Base-by-base conservation (phyloP, 2,329 filamentous ascomycete species). In the Zarea fungicola region DNA sequence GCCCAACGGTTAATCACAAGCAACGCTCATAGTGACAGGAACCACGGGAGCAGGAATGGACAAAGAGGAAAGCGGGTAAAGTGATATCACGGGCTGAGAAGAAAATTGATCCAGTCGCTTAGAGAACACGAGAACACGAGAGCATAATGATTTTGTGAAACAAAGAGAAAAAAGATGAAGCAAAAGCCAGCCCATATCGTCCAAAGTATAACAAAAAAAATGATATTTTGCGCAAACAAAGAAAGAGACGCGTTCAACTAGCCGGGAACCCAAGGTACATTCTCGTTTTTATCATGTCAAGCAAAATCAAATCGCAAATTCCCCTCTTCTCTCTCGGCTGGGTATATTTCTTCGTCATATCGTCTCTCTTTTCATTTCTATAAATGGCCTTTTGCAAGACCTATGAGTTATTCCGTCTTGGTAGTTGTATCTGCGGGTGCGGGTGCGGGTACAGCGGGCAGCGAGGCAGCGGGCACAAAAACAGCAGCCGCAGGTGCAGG, bases 291-390 rank as follows among this genome's bases (percentile, higher is more conserved):
- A n/a, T n/a, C n/a, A 44, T 31, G 26, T 31, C 26, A 44, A 11
- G 23, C 10, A 18, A 34, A 34, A 44, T 31, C 18, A 44, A 10
- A 29, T 23, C 29, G n/a, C n/a, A n/a, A n/a, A n/a, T n/a, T n/a
- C n/a, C n/a, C n/a, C n/a, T n/a, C 23, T 10, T 46, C 43, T 23
- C 14, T 22, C 22, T n/a, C 25, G 37, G 22, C 29, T 34, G 50
- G 36, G 32, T 51, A 41, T 11, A 43, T 31, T 40, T 32, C 31
- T 48, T 28, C 47, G 52, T 35, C 47, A 52, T 25, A 39, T 43
- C 14, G 47, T 52, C 16, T 36, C 42, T 23, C 16, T 11, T 31
- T 26, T n/a, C n/a, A 21, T 11, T 34, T 21, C 8, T 31, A 28
- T 32, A 25, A 16, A 16, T 19, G 21, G 14, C 14, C 26, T 8